Evolutionary conservation across 148 eudicot genomes (phyloP).

Genomic region (Fagopyrum homotropicum): DNA sequence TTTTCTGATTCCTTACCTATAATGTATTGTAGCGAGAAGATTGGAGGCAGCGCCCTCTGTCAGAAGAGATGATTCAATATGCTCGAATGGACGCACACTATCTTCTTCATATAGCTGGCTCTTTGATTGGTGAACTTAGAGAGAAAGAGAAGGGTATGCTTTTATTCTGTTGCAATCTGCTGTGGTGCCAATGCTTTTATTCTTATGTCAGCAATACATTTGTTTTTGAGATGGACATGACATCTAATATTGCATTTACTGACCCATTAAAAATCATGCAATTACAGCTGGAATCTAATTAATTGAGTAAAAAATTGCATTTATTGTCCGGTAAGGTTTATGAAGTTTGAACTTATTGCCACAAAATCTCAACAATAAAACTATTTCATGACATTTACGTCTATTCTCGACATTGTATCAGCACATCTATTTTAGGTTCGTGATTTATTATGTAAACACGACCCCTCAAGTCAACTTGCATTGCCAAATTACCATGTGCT

Average conservation of each 20-base stretch:
- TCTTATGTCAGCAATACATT: background rate
- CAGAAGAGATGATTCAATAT: constrained; percentile 76
- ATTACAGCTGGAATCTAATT: no score
- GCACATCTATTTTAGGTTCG: background rate
- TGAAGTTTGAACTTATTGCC: background rate
- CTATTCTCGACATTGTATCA: background rate
- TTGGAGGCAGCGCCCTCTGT: constrained; percentile 94
- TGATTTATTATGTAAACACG: background rate
- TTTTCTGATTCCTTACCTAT: constrained; percentile 5
- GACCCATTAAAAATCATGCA: no score
- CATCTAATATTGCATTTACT: constrained; percentile 4
- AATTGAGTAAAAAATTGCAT: background rate
- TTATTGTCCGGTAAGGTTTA: background rate
- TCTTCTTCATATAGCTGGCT: constrained; percentile 68
- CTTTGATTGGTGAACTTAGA: constrained; percentile 71
- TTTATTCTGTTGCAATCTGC: background rate
- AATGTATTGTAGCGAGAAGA: constrained; percentile 61
- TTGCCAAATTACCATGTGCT: background rate
- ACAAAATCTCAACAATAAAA: background rate
- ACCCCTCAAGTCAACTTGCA: background rate
- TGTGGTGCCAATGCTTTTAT: background rate
- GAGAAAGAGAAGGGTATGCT: constrained; percentile 37
- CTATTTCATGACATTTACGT: background rate
- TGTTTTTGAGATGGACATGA: background rate
- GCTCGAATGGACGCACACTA: constrained; percentile 89